These are phyloP conservation scores for Didymosphaeria variabile DNA, from an alignment of 2,329 filamentous ascomycete species.

Conservation along the genomic window DNA sequence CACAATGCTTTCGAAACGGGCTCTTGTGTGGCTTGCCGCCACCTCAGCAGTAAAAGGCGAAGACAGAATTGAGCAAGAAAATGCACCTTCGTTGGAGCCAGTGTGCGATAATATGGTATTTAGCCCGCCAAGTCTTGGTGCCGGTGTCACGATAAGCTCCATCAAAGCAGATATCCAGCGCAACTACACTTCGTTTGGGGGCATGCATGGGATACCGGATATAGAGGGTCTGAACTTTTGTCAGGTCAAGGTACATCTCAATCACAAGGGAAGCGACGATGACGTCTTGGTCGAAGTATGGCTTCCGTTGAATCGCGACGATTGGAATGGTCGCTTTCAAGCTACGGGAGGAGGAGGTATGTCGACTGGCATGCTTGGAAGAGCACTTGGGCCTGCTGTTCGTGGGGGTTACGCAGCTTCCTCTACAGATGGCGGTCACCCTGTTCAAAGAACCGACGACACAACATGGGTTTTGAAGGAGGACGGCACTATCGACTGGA, in stretches of 20 bases:
- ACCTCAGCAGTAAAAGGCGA: not conserved
- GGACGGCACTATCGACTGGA: constrained; percentile 38
- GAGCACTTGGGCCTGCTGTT: constrained; percentile 35
- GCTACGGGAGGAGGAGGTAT: constrained; percentile 43
- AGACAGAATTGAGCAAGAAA: not conserved
- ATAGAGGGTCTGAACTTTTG: constrained; percentile 32
- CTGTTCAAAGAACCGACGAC: constrained; percentile 22
- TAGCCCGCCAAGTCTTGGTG: constrained; percentile 20
- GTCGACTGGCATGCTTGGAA: constrained; percentile 39
- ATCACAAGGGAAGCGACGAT: constrained; percentile 33
- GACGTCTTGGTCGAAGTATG: constrained; percentile 39
- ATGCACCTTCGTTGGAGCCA: not conserved
- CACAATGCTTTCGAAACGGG: not conserved
- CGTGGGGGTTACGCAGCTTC: constrained; percentile 41
- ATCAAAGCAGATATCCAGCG: constrained; percentile 21
- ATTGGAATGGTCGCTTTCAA: constrained; percentile 47
- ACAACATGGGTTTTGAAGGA: constrained; percentile 34
- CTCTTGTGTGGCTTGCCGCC: not conserved
- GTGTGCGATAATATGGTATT: constrained; percentile 11
- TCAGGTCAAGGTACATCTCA: constrained; percentile 32
- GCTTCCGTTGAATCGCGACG: constrained; percentile 35
- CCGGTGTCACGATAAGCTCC: constrained; percentile 24
- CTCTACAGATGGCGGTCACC: constrained; percentile 45
- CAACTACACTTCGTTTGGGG: constrained; percentile 25
- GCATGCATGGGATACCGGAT: constrained; percentile 17